phyloP scores from a whole-genome alignment of 73 alveolate genomes.

The Diophrys sp. region DNA sequence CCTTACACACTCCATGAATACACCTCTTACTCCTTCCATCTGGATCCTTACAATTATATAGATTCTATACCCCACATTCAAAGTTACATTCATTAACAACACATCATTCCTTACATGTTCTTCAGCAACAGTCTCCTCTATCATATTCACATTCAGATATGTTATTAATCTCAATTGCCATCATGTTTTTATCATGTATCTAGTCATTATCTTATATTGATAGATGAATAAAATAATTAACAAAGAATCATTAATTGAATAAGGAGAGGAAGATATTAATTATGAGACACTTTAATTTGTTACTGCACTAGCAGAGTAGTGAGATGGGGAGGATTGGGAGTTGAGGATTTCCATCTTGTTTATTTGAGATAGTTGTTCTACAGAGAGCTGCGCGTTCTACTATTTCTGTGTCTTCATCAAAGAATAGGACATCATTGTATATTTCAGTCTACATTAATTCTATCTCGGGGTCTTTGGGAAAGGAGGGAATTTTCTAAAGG shows the following conservation, averaged over 20 bases:
- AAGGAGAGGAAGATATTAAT: no score
- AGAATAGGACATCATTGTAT: background rate
- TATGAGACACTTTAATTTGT: no score
- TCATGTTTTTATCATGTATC: conserved; percentile 62
- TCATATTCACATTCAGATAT: no score
- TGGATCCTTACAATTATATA: conserved; percentile 57
- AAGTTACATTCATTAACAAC: background rate
- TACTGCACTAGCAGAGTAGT: no score
- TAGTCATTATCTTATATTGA: no score
- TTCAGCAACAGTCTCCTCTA: conserved; percentile 77
- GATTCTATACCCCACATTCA: conserved; percentile 14
- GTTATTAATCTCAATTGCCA: conserved; percentile 45
- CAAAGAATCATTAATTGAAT: no score
- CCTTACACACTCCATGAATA: conserved; percentile 66
- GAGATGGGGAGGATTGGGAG: no score
- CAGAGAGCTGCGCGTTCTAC: background rate
- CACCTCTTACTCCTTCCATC: conserved; percentile 66
- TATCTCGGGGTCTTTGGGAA: conserved; percentile 18
- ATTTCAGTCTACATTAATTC: background rate
- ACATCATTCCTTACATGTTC: conserved; percentile 56
- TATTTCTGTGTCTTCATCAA: background rate
- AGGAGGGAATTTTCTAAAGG: conserved; percentile 5
- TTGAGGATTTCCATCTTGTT: conserved; percentile 61
- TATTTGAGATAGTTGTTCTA: background rate
- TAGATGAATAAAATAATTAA: no score